Percentiles rank a stretch among this genome's conserved stretches.
Conservation (phyloP, 306 rosid species). For the Aeschynomene evenia region DNA sequence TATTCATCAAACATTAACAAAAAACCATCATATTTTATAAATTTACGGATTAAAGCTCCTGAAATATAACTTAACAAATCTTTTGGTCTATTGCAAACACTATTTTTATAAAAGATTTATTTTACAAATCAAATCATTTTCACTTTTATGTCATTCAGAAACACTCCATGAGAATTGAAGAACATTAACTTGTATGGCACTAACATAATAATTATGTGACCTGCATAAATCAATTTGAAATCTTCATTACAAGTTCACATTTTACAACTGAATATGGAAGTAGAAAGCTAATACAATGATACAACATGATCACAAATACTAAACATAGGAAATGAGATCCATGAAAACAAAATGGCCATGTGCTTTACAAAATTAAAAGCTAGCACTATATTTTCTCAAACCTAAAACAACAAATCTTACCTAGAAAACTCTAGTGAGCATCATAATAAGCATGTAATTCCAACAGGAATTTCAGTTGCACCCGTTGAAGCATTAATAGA, state of each 20-base stretch:
- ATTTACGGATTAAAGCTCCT: too few species aligned
- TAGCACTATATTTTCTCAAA: slow-evolving; percentile 19
- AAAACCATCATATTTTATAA: too few species aligned
- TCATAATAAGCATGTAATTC: slow-evolving; percentile 10
- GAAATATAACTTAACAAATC: too few species aligned
- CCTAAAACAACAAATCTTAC: not conserved
- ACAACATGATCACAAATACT: slow-evolving; percentile 13
- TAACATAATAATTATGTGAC: too few species aligned
- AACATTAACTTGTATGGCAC: too few species aligned
- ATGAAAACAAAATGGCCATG: slow-evolving; percentile 4
- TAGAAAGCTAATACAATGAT: slow-evolving; percentile 11
- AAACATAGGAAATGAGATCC: slow-evolving; percentile 19
- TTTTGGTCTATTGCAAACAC: too few species aligned
- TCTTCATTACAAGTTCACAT: slow-evolving; percentile 15
- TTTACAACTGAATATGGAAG: slow-evolving; percentile 19
- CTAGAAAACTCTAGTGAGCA: slow-evolving; percentile 4
- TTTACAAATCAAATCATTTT: too few species aligned
- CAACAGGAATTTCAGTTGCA: slow-evolving; percentile 25
- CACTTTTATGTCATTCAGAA: too few species aligned
- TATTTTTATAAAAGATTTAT: too few species aligned
- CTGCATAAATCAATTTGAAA: not conserved
- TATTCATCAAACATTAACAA: too few species aligned
- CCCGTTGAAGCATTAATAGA: not conserved
- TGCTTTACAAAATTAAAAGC: slow-evolving; percentile 13
- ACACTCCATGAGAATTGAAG: too few species aligned